Percentiles rank a stretch among this genome's conserved stretches.
phyloP scores from a whole-genome alignment of 2,329 filamentous ascomycete species.

The Claviceps digitariae region DNA sequence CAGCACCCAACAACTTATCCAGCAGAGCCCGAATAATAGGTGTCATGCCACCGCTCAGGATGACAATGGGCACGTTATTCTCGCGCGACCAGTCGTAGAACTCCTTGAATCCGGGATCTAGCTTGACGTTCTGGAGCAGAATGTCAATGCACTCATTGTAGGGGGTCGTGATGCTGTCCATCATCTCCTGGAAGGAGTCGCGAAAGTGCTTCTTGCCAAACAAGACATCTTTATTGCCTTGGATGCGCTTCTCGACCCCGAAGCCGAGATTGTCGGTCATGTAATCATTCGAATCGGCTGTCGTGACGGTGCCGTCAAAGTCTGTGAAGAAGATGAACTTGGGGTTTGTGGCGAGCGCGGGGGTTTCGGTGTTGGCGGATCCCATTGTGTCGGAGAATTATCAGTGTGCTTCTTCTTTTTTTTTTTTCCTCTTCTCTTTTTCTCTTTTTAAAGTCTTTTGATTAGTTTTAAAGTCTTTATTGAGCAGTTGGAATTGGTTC shows the following conservation, averaged over 20 bases:
- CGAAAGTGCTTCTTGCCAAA: slow-evolving; percentile 59
- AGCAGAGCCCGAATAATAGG: slow-evolving; percentile 80
- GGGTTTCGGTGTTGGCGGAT: slow-evolving; percentile 30
- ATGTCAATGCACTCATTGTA: slow-evolving; percentile 71
- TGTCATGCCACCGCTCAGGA: slow-evolving; percentile 84
- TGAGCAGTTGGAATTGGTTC: no score
- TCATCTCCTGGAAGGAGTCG: slow-evolving; percentile 82
- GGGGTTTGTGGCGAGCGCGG: slow-evolving; percentile 53
- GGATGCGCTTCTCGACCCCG: slow-evolving; percentile 54
- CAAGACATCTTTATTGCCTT: slow-evolving; percentile 67
- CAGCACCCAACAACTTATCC: slow-evolving; percentile 62
- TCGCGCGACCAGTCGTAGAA: slow-evolving; percentile 74
- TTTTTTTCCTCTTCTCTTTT: neutral
- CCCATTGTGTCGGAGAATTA: slow-evolving; percentile 24
- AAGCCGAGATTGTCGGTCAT: slow-evolving; percentile 89
- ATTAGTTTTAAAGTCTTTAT: no score
- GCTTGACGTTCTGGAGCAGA: slow-evolving; percentile 67
- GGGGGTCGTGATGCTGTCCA: slow-evolving; percentile 70
- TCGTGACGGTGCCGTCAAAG: slow-evolving; percentile 92
- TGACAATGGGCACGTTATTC: slow-evolving; percentile 82
- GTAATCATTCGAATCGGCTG: slow-evolving; percentile 50
- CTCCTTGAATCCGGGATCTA: slow-evolving; percentile 77
- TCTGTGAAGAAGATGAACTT: slow-evolving; percentile 98
- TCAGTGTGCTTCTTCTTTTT: neutral
- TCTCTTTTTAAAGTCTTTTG: no score